phyloP scores from a whole-genome alignment of 2,329 filamentous ascomycete genomes.

The Fusarium protoensiforme region DNA sequence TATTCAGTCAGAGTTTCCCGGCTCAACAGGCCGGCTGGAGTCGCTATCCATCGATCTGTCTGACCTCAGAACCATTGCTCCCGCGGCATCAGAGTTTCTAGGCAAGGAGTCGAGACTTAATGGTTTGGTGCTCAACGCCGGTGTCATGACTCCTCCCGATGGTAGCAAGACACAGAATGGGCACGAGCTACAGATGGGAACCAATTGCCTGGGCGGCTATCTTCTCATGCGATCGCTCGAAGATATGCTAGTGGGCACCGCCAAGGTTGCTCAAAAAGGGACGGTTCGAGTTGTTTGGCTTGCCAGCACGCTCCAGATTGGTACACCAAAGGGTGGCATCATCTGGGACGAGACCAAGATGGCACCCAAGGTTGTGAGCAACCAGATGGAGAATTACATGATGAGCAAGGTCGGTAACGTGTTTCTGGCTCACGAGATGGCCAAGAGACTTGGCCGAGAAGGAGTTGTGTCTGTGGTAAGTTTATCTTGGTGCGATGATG shows the following conservation, averaged over 20 bases:
- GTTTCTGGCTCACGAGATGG: conserved; percentile 24
- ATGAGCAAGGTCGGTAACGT: conserved; percentile 34
- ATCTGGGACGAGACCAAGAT: conserved; percentile 22
- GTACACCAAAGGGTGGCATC: conserved; percentile 27
- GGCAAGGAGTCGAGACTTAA: conserved; percentile 23
- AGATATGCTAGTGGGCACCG: conserved; percentile 7
- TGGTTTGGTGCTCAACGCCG: conserved; percentile 32
- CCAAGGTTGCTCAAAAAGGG: conserved; percentile 1
- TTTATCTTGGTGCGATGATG: neutral
- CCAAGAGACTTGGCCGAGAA: conserved; percentile 11
- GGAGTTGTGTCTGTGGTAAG: conserved; percentile 30
- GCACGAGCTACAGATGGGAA: conserved; percentile 35
- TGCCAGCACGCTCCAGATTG: conserved; percentile 30
- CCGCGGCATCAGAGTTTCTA: neutral
- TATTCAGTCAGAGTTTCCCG: conserved; percentile 11
- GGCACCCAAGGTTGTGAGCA: conserved; percentile 21
- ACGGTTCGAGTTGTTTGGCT: conserved; percentile 29
- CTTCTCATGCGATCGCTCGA: conserved; percentile 20
- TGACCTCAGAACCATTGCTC: conserved; percentile 16
- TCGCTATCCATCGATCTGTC: conserved; percentile 26
- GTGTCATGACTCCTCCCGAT: conserved; percentile 31
- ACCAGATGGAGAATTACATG: conserved; percentile 37
- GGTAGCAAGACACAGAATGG: conserved; percentile 27
- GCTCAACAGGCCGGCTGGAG: conserved; percentile 23
- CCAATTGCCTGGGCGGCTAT: conserved; percentile 33